Base-by-base conservation (phyloP, 2,329 filamentous ascomycete genomes). In the Calycina herbarum region DNA sequence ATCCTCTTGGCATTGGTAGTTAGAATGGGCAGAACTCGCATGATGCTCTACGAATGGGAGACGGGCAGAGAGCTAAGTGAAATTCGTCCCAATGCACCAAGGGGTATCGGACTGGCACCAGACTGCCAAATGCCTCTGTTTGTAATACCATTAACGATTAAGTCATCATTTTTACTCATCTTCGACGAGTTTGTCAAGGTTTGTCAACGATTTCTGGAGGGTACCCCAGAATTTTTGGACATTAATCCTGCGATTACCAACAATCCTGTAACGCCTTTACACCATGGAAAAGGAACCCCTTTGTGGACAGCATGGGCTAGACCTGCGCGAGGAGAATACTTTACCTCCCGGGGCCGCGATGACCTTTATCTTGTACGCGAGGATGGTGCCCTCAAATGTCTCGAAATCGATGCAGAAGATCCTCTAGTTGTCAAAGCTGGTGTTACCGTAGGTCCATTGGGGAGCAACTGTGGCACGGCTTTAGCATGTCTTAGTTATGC, bases 221-320 rank as follows among this genome's bases (percentile, higher is more conserved):
- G 83, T 1, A 78, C 81, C 2, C 83, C 83, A 2, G 20, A n/a
- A 8, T 24, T 51, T 51, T 10, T 11, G n/a, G 77, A 75, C 33
- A 85, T 84, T 64, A 78, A 82, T 60, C 73, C 75, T 5, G 79
- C 86, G 38, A 74, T 79, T 45, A 76, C 83, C 1, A 74, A 78
- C 38, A 70, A 77, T 33, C 74, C 76, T 0, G 75, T 77, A 8
- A 85, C 82, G 0, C 69, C 76, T 40, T 80, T 83, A 40, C 80
- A 82, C 69, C 80, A 82, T 67, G 86, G 82, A 31, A 76, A 67
- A 40, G 78, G 73, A 42, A 74, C 67, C 48, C 90, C 90, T 0
- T 77, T 92, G 3, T 97, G 93, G 91, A 90, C 90, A 3, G 87
- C 90, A 29, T 99, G 94, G 94, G 87, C 92, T 33, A 86, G 92